Evolutionary conservation across 78 protist genomes (phyloP).

Genomic region (Trichosphaerium sp.): DNA sequence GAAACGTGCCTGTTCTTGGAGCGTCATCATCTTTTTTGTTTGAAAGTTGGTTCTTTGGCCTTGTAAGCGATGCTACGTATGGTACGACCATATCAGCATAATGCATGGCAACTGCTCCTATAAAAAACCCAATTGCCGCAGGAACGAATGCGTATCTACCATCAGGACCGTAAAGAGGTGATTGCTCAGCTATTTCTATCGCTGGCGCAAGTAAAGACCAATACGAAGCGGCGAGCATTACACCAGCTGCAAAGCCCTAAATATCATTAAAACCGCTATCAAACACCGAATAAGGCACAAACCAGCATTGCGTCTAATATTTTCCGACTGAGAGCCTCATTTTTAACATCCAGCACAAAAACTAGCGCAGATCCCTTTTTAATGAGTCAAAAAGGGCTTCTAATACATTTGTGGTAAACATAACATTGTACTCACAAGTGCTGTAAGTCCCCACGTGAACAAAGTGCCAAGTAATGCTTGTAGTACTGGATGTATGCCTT

Average conservation of each 20-base stretch:
- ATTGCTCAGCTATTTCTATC: slow-evolving; percentile 8
- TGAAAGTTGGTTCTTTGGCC: too few relatives aligned
- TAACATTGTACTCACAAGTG: slow-evolving; percentile 15
- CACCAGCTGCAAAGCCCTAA: slow-evolving; percentile 28
- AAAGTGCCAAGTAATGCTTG: slow-evolving; percentile 14
- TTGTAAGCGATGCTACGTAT: too few relatives aligned
- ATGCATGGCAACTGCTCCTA: slow-evolving; percentile 2
- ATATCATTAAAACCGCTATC: too few relatives aligned
- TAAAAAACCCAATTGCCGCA: slow-evolving; percentile 10
- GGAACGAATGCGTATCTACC: background rate
- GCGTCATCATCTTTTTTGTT: background rate
- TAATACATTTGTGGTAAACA: too few relatives aligned
- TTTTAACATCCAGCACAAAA: too few relatives aligned
- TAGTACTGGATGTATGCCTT: slow-evolving; percentile 5
- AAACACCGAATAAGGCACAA: too few relatives aligned
- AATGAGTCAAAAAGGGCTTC: too few relatives aligned
- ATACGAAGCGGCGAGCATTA: slow-evolving; percentile 39
- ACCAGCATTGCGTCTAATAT: too few relatives aligned
- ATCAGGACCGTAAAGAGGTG: background rate
- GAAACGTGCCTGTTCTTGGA: background rate
- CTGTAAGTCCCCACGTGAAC: slow-evolving; percentile 32
- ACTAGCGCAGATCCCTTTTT: too few relatives aligned
- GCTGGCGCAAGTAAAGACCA: slow-evolving; percentile 50
- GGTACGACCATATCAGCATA: too few relatives aligned
- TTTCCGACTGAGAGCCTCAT: too few relatives aligned